Evolutionary conservation across 192 early-diverging fungal genomes (phyloP).

Genomic region (Lobulomyces angularis): DNA sequence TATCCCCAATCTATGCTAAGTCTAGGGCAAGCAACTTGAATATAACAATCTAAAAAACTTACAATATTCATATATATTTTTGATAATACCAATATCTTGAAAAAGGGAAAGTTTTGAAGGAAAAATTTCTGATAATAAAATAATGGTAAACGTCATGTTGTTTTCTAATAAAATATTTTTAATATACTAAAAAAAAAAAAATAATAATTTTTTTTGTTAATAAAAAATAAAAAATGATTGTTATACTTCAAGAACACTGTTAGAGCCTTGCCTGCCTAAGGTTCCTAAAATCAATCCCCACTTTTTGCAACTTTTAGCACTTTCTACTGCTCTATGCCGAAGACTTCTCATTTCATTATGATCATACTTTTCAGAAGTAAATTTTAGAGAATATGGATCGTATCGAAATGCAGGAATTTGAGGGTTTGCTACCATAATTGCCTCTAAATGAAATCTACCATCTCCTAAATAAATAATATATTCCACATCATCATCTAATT

Average conservation of each 20-base stretch:
- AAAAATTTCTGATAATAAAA: conserved; percentile 90
- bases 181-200: background rate
- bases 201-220: background rate
- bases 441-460: conserved; percentile 94
- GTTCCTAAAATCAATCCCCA: conserved; percentile 92
- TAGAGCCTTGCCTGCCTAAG: conserved; percentile 88
- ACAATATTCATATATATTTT: no score
- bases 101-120: conserved; percentile 85
- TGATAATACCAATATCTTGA: no score
- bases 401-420: conserved; percentile 77
- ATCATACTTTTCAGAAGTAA: conserved; percentile 88
- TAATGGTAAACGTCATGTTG: conserved; percentile 52
- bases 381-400: conserved; percentile 85
- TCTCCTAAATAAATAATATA: conserved; percentile 56
- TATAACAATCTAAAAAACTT: conserved; percentile 59
- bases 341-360: conserved; percentile 83
- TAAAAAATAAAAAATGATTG: no score
- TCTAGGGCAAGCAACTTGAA: conserved; percentile 92
- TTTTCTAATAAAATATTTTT: background rate
- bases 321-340: conserved; percentile 69
- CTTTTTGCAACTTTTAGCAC: conserved; percentile 57
- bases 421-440: conserved; percentile 98
- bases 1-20: conserved; percentile 99
- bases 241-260: conserved; percentile 74
- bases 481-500: conserved; percentile 34